Percentiles rank a stretch among this genome's conserved stretches.
These are phyloP conservation scores for Furcasterigmium furcatum DNA, from an alignment of 2,329 filamentous ascomycete genomes.

Conservation along the genomic window DNA sequence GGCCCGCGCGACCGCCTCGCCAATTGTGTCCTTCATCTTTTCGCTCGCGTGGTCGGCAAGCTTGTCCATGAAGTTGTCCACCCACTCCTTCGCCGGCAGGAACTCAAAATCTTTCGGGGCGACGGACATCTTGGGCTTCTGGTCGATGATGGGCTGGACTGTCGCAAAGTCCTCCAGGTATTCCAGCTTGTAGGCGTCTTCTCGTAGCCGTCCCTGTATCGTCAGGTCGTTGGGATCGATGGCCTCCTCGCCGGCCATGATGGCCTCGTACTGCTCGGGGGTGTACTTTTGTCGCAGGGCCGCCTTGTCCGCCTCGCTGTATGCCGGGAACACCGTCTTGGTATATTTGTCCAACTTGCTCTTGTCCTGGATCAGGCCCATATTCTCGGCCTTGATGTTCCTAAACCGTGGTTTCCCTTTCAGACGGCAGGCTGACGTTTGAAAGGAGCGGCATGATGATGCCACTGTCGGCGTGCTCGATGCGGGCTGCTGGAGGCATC, in stretches of 20 bases:
- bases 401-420: slow-evolving; percentile 48
- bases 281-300: slow-evolving; percentile 68
- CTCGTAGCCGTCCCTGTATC: slow-evolving; percentile 67
- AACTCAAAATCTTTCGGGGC: slow-evolving; percentile 50
- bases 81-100: slow-evolving; percentile 60
- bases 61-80: slow-evolving; percentile 51
- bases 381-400: slow-evolving; percentile 47
- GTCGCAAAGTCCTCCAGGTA: slow-evolving; percentile 83
- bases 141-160: slow-evolving; percentile 76
- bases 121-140: slow-evolving; percentile 46
- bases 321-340: slow-evolving; percentile 54
- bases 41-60: slow-evolving; percentile 38
- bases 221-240: slow-evolving; percentile 73
- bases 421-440: slow-evolving; percentile 45
- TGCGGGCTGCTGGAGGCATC: slow-evolving; percentile 35
- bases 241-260: slow-evolving; percentile 76
- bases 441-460: slow-evolving; percentile 40
- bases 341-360: slow-evolving; percentile 38
- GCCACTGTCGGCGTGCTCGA: slow-evolving; percentile 20
- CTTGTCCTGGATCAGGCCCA: slow-evolving; percentile 44
- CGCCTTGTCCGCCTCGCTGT: slow-evolving; percentile 63
- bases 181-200: slow-evolving; percentile 67
- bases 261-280: slow-evolving; percentile 73
- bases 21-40: slow-evolving; percentile 38
- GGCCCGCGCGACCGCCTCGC: slow-evolving; percentile 35